phyloP scores from a whole-genome alignment of 202 grass and related monocot genomes.

The Panicum hallii region DNA sequence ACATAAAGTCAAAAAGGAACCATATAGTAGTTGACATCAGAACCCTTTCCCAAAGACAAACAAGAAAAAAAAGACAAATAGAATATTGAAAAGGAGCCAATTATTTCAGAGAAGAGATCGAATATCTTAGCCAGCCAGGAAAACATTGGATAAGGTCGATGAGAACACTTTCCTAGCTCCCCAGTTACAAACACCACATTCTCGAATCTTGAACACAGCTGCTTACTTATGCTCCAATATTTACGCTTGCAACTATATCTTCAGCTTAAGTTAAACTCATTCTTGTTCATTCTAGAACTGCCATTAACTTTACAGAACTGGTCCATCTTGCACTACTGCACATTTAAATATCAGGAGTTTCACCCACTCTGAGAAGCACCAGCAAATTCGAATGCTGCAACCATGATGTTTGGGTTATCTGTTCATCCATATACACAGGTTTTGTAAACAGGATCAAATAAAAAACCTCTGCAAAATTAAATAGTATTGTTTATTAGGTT shows the following conservation, averaged over 20 bases:
- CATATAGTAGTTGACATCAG: neutral
- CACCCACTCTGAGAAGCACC: neutral
- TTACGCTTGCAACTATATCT: neutral
- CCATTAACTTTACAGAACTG: neutral
- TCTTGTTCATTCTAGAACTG: neutral
- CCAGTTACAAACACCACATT: neutral
- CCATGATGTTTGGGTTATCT: neutral
- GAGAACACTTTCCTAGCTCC: neutral
- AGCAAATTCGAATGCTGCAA: no score
- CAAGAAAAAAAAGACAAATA: neutral
- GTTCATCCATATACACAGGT: neutral
- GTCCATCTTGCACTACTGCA: neutral
- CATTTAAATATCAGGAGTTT: neutral
- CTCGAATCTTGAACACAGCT: neutral
- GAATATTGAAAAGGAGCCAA: slow-evolving; percentile 10
- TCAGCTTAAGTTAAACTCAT: neutral
- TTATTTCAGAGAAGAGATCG: neutral
- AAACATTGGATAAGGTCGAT: neutral
- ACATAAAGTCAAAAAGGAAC: slow-evolving; percentile 9
- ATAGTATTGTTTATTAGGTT: neutral
- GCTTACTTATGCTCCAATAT: neutral
- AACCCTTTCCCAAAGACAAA: neutral
- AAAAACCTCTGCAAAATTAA: neutral
- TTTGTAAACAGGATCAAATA: neutral
- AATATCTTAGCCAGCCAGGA: slow-evolving; percentile 23